These are phyloP conservation scores for Schwanniomyces vanrijiae DNA, from an alignment of 805 yeast genomes.

Conservation along the genomic window DNA sequence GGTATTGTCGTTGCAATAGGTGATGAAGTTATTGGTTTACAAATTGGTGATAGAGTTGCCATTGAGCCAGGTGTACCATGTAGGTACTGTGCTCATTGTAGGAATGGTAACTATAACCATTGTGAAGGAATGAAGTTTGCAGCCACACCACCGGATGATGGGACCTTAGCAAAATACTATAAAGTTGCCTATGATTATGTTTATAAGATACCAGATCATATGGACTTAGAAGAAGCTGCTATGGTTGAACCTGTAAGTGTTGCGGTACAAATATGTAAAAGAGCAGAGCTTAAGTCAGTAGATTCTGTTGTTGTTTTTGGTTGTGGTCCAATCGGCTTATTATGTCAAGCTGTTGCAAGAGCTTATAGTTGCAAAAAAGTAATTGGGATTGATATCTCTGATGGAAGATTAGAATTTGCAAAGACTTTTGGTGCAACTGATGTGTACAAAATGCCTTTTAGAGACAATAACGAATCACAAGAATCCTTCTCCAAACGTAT, in stretches of 20 bases:
- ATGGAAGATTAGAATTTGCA: constrained; percentile 20
- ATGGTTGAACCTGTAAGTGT: constrained; percentile 23
- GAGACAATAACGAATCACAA: constrained; percentile 8
- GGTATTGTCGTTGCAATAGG: constrained; percentile 51
- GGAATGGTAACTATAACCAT: constrained; percentile 19
- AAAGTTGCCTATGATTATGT: constrained; percentile 14
- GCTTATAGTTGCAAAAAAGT: constrained; percentile 19
- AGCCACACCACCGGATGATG: constrained; percentile 20
- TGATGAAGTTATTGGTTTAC: constrained; percentile 41
- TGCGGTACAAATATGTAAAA: constrained; percentile 19
- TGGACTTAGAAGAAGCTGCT: constrained; percentile 23
- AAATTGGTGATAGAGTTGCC: constrained; percentile 50
- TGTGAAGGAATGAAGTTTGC: constrained; percentile 19
- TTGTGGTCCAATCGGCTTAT: constrained; percentile 26
- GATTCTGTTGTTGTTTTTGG: constrained; percentile 20
- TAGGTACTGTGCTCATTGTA: constrained; percentile 21
- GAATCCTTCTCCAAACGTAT: constrained; percentile 10
- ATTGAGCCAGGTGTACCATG: constrained; percentile 58
- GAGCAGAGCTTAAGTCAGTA: constrained; percentile 15
- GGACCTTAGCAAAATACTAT: constrained; percentile 16
- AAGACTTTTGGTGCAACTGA: constrained; percentile 9
- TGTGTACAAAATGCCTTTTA: constrained; percentile 16
- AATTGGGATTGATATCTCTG: constrained; percentile 21
- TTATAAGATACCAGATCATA: constrained; percentile 21
- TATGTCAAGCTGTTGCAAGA: constrained; percentile 17